Conservation (phyloP, 164 flowering plant genomes). For the Tinospora cordifolia region DNA sequence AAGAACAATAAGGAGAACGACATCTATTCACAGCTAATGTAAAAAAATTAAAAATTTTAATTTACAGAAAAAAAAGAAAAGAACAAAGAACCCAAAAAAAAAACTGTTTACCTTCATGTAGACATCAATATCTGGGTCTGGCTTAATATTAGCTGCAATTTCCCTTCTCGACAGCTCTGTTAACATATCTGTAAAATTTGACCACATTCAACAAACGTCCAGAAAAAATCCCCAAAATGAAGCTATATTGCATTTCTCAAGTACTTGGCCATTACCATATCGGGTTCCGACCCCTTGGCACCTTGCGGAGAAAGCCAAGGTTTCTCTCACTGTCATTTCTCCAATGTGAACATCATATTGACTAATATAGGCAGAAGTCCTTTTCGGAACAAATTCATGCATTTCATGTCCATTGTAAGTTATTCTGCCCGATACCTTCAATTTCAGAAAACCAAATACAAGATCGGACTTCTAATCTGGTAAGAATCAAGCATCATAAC, state of each 20-base stretch:
- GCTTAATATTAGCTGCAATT: constrained; percentile 51
- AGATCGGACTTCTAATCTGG: too few relatives aligned
- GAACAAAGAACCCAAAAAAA: too few relatives aligned
- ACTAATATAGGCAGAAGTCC: constrained; percentile 71
- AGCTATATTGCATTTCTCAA: background rate
- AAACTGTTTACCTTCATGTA: constrained; percentile 69
- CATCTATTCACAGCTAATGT: too few relatives aligned
- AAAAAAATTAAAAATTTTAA: too few relatives aligned
- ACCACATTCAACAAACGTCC: too few relatives aligned
- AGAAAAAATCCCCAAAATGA: background rate
- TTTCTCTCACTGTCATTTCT: constrained; percentile 71
- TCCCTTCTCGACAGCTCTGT: constrained; percentile 64
- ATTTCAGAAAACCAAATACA: too few relatives aligned
- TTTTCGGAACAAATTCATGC: constrained; percentile 47
- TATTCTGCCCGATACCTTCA: constrained; percentile 25
- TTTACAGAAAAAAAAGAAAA: too few relatives aligned
- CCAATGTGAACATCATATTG: constrained; percentile 68
- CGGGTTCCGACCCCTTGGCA: constrained; percentile 41
- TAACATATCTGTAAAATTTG: constrained; percentile 41
- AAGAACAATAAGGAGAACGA: background rate
- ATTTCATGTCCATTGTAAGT: constrained; percentile 56
- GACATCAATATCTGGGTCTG: constrained; percentile 62
- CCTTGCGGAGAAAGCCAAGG: constrained; percentile 71
- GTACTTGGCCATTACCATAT: too few relatives aligned
- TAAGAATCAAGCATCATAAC: too few relatives aligned